Base-by-base conservation (phyloP, 2,329 filamentous ascomycete genomes). In the Furcasterigmium furcatum region DNA sequence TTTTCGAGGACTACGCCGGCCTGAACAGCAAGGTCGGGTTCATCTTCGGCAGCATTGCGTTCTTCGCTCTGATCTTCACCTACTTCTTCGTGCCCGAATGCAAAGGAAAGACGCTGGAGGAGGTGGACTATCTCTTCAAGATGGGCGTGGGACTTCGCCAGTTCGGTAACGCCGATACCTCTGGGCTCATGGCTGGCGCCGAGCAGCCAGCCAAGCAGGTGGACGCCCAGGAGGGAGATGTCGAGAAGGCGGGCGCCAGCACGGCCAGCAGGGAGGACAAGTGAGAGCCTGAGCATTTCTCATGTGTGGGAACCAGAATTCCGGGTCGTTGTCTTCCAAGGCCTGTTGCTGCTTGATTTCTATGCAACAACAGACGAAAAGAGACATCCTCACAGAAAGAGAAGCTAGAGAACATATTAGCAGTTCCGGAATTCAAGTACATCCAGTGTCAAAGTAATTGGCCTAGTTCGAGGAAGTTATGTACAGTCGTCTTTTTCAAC, bases 1-100 rank as follows among this genome's bases (percentile, higher is more conserved):
- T 66, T 6, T 58, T 66, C 44, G 52, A 54, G 14, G 59, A 60
- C 9, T 64, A 65, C 25, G 64, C 62, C 4, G 54, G 55, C 20
- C 56, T 70, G 12, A 57, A 60, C 2, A 53, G 59, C 9, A 45
- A 47, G 25, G 46, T 51, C 13, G 52, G 52, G 6, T 55, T 50
- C 38, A 43, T 53, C 19, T 53, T 55, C 5, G 51, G 48, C 27
- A 48, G 46, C 14, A 40, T 53, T 13, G 46, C 51, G 4, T 45
- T 48, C 5, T 41, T 47, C 22, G 51, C 49, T 4, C 46, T 47
- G 29, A 41, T 54, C 21, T 53, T 54, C 18, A 38, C 36, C 4
- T 52, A 45, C 22, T 50, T 56, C 19, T 54, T 50, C 6, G 45
- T 56, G 3, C 53, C 55, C 1, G 52, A 56, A 36, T 56, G 55